A percentile compares a stretch with the other conserved stretches of the same genome.
These are phyloP conservation scores for Lactarius deliciosus DNA, from an alignment of 768 basidiomycete species.

Conservation along the genomic window DNA sequence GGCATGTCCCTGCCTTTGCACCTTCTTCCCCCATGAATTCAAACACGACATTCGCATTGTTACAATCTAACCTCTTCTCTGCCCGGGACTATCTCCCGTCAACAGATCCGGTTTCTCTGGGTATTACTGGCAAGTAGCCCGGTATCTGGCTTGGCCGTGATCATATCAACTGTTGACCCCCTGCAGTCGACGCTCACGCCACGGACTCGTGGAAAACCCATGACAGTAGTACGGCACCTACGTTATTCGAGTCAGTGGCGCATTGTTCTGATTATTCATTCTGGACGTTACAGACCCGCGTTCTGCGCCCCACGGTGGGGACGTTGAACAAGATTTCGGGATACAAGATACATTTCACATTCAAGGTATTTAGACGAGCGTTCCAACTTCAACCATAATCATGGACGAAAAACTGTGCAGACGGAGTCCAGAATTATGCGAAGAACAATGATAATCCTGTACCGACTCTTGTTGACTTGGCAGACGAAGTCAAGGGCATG, in stretches of 20 bases:
- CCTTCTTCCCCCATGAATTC: background rate
- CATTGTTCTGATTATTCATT: background rate
- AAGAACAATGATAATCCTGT: background rate
- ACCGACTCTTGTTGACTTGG: background rate
- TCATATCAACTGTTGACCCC: background rate
- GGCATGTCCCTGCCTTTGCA: background rate
- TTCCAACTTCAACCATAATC: background rate
- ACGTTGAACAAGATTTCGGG: background rate
- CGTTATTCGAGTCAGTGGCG: background rate
- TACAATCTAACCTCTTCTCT: background rate
- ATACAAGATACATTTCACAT: background rate
- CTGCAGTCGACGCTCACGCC: background rate
- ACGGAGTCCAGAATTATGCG: background rate
- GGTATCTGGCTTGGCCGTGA: background rate
- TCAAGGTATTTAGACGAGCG: background rate
- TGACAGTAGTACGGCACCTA: background rate
- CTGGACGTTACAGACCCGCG: background rate
- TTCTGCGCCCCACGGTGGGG: background rate
- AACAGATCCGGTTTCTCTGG: background rate
- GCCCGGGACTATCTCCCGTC: background rate
- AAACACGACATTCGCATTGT: background rate
- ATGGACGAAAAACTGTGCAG: background rate
- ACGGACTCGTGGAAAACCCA: background rate
- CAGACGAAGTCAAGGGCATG: conserved; percentile 41
- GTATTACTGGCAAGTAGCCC: background rate